Evolutionary conservation across 2,329 filamentous ascomycete genomes (phyloP).

Genomic region (Ceratocystis smalleyi): DNA sequence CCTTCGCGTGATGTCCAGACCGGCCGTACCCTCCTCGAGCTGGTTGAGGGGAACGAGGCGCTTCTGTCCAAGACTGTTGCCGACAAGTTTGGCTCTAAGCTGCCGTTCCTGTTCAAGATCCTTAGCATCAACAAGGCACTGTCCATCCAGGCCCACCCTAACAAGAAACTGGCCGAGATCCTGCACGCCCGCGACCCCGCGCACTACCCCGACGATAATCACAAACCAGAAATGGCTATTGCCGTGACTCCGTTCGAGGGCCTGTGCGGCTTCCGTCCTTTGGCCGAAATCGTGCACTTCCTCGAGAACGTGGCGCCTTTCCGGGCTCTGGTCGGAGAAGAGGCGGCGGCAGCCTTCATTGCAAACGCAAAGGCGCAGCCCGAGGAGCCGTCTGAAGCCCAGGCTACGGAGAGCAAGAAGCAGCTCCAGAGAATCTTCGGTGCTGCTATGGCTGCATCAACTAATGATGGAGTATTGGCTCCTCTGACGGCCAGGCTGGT

Average conservation of each 20-base stretch:
- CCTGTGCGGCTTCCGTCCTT: constrained; percentile 83
- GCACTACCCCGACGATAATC: constrained; percentile 98
- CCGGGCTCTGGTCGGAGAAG: constrained; percentile 49
- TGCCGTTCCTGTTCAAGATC: constrained; percentile 97
- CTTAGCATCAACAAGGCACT: constrained; percentile 90
- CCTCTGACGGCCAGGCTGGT: constrained; percentile 42
- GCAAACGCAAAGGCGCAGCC: constrained; percentile 30
- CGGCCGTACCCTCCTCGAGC: constrained; percentile 69
- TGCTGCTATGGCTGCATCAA: constrained; percentile 62
- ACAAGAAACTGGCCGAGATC: constrained; percentile 79
- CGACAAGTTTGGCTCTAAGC: constrained; percentile 60
- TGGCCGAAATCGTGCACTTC: constrained; percentile 77
- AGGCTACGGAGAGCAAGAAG: constrained; percentile 49
- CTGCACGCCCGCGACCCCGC: constrained; percentile 73
- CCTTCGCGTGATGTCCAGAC: constrained; percentile 81
- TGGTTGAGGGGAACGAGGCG: constrained; percentile 73
- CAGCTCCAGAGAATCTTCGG: constrained; percentile 60
- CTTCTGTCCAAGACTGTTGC: constrained; percentile 61
- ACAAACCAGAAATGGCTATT: constrained; percentile 99
- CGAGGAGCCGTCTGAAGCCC: constrained; percentile 32
- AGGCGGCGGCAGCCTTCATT: constrained; percentile 42
- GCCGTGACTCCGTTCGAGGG: constrained; percentile 93
- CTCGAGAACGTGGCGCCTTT: constrained; percentile 43
- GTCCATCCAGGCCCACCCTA: constrained; percentile 92
- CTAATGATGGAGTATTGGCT: constrained; percentile 42